Evolutionary conservation across 176 grass and related monocot species (phyloP), one percentile per base, ranked within the genome.

Genomic region (Rhynchospora tenuis): DNA sequence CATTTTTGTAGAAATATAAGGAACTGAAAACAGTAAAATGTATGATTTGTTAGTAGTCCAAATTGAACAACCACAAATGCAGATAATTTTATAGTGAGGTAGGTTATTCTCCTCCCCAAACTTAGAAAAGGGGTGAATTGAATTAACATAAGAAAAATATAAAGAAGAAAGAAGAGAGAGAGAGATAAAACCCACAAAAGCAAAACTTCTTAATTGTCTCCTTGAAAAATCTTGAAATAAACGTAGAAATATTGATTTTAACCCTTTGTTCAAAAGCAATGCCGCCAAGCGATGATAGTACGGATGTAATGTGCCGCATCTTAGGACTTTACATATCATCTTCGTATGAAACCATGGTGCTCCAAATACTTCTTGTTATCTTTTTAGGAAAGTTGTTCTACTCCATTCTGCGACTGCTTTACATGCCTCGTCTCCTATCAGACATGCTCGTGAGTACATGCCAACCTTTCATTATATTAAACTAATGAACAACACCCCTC

Each of bases 341-440:
- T 27, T 45, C 79, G 44, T 82, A 66, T 26, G 79, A 48, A 45
- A 48, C 23, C 23, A 82, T 82, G 22, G 79, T 60, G 9, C 20
- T 2, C 20, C 79, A 82, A 24, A 19, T 82, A 50, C 45, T 84
- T 66, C 19, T 83, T 2, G 84, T 86, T 78, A 78, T 90, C 3
- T 56, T 95, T 5, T 59, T 47, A 17, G 86, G 90, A 86, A 90
- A 92, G 88, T 23, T 91, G 47, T 73, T 86, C 12, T 82, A 95
- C 63, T 78, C 86, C 14, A 15, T 88, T 46, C 86, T 95, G 46
- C 93, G 93, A 48, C 88, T 88, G 2, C 55, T 90, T 31, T 92
- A 95, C 84, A 88, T 90, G 82, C 93, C 90, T 0, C 88, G 86
- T 50, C 82, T 95, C 73, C 86, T 95, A 59, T 86, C 90, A 31